Base-by-base conservation (phyloP, 495 filamentous ascomycete species). In the Xylaria palmicola region DNA sequence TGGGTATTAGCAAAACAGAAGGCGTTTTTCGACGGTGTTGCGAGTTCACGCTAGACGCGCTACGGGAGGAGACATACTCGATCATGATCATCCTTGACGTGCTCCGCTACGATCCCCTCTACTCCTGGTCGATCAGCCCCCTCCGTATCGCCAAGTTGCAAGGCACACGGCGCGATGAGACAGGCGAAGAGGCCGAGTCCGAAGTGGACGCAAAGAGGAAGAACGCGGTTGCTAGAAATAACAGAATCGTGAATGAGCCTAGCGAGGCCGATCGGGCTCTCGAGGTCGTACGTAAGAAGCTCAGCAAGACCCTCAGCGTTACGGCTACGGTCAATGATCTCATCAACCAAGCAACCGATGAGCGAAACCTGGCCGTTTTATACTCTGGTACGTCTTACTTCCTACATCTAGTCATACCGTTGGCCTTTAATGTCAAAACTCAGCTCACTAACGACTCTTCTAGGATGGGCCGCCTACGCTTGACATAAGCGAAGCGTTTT, bases 71-170 rank as follows among this genome's bases (percentile, higher is more conserved):
- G 73, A 88, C 87, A 0, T 95, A 95, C 65, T 91, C 87, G 65
- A 98, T 98, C 72, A 96, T 94, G 90, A 97, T 93, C 4, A 93
- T 98, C 44, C 83, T 98, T 0, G 93, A 97, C 66, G 94, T 97
- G 27, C 81, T 98, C 52, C 89, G 95, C 19, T 97, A 97, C 68
- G 94, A 98, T 79, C 95, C 94, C 2, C 80, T 99, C 60, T 96
- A 97, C 73, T 92, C 83, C 67, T 99, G 94, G 94, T 90, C 90
- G 17, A 86, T 98, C 19, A 94, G 91, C n/a, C 93, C 94, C 0
- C 75, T 96, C 51, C 85, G 92, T 48, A 84, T 96, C 75, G 84
- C 81, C 19, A 82, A 81, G 56, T 67, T 83, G 62, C 84, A 84
- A 67, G 84, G 83, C 59, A 77, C 78, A 4, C 74, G 80, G 40